phyloP scores from a whole-genome alignment of 2,329 filamentous ascomycete species.

The Triangularia setosa region DNA sequence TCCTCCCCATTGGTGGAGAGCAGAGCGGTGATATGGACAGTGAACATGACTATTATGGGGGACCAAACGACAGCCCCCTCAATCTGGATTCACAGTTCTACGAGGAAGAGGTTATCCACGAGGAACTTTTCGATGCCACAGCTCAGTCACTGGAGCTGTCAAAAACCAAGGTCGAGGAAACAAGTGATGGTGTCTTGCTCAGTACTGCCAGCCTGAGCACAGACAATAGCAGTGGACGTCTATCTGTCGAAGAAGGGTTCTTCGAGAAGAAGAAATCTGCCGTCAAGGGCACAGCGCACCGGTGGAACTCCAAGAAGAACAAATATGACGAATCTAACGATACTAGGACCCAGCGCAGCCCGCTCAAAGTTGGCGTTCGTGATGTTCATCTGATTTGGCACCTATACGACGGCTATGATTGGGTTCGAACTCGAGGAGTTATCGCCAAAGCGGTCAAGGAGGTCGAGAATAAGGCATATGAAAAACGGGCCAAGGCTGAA shows the following conservation, averaged over 20 bases:
- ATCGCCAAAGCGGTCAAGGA: slow-evolving; percentile 86
- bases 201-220: slow-evolving; percentile 42
- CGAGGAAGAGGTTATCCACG: slow-evolving; percentile 39
- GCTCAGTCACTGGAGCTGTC: slow-evolving; percentile 37
- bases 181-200: slow-evolving; percentile 43
- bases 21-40: slow-evolving; percentile 32
- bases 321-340: slow-evolving; percentile 66
- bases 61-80: slow-evolving; percentile 32
- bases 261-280: slow-evolving; percentile 59
- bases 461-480: slow-evolving; percentile 76
- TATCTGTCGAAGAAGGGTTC: slow-evolving; percentile 74
- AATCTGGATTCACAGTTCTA: slow-evolving; percentile 46
- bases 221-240: slow-evolving; percentile 42
- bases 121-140: slow-evolving; percentile 46
- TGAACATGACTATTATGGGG: slow-evolving; percentile 28
- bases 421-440: slow-evolving; percentile 79
- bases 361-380: slow-evolving; percentile 72
- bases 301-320: slow-evolving; percentile 76
- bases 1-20: slow-evolving; percentile 48
- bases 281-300: slow-evolving; percentile 64
- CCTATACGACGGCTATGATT: slow-evolving; percentile 95
- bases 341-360: slow-evolving; percentile 59
- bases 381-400: slow-evolving; percentile 97
- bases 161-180: slow-evolving; percentile 41
- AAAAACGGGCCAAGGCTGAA: slow-evolving; percentile 60